A percentile compares a stretch with the other conserved stretches of the same genome.
phyloP scores from a whole-genome alignment of 2,329 filamentous ascomycete genomes.

The Cladophialophora carrionii region DNA sequence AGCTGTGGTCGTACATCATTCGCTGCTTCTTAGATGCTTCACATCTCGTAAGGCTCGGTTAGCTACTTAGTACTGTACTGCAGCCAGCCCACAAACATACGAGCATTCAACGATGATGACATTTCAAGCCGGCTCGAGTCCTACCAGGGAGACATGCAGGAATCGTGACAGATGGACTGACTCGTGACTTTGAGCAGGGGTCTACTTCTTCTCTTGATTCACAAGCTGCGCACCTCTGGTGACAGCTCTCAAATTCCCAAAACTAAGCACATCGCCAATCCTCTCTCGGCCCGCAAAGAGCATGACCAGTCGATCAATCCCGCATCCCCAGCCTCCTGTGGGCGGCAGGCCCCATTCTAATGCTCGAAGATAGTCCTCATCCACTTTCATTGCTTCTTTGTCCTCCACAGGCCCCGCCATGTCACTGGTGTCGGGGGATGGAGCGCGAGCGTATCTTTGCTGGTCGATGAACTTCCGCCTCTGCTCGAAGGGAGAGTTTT shows the following conservation, averaged over 20 bases:
- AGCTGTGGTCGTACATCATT: no score
- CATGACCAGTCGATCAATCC: slow-evolving; percentile 90
- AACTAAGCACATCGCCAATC: slow-evolving; percentile 84
- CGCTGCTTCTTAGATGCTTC: background rate
- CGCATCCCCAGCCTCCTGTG: slow-evolving; percentile 95
- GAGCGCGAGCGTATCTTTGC: slow-evolving; percentile 43
- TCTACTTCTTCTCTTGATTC: slow-evolving; percentile 13
- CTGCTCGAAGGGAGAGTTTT: slow-evolving; percentile 89
- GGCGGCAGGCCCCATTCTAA: slow-evolving; percentile 90
- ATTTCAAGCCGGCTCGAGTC: background rate
- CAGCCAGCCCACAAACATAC: background rate
- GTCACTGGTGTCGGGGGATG: slow-evolving; percentile 35
- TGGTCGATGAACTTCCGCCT: slow-evolving; percentile 76
- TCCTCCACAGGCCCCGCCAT: slow-evolving; percentile 51
- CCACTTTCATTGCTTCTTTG: slow-evolving; percentile 56
- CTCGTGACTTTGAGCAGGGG: background rate
- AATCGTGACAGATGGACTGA: slow-evolving; percentile 5
- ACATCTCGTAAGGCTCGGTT: background rate
- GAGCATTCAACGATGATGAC: background rate
- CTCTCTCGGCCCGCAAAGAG: slow-evolving; percentile 75
- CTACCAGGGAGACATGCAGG: background rate
- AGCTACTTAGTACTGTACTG: no score
- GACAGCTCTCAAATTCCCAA: slow-evolving; percentile 73
- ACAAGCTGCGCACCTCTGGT: slow-evolving; percentile 40
- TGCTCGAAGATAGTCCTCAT: slow-evolving; percentile 82